Evolutionary conservation across 2,329 filamentous ascomycete species (phyloP), one percentile per base, ranked within the genome.

Genomic region (Exophiala lecanii-corni): DNA sequence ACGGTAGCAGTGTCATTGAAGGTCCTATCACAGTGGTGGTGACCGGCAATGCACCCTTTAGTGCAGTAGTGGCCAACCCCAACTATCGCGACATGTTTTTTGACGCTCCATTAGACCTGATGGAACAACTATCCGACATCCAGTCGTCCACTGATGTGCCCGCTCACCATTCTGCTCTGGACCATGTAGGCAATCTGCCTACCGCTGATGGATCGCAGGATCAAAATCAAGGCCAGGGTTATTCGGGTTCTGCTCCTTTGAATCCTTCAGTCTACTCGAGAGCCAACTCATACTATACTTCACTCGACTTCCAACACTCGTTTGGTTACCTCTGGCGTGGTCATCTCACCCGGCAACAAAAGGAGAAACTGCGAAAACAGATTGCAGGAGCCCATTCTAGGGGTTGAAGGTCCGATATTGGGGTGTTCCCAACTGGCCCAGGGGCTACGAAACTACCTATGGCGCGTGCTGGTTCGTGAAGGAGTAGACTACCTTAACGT

Each of bases 391-490:
- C 77, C 3, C 69, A 76, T 41, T 55, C 61, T 2, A 62, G 68
- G 7, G 76, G 76, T 56, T 81, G 32, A 76, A 76, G 51, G 70
- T 70, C 1, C 59, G 77, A 36, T 81, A 79, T 51, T 80, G 76
- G 76, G 65, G 67, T 17, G 67, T 75, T 9, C 76, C 76, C 0
- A 62, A 57, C 40, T 80, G 76, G 76, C 77, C 77, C 1, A 59
- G 4, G 67, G 67, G 30, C 50, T 77, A 57, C 60, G 76, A 33
- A 75, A 79, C 54, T 66, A 70, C 38, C 58, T 80, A 12, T 80
- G 76, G 77, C 63, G 66, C 5, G 61, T 75, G 15, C 56, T 80
- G 13, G 67, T 73, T 9, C 60, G 67, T 20, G 74, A 78, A 56
- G 75, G 75, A 0, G 75, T 72, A 9, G 75, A 78, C 55, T 66